phyloP scores from a whole-genome alignment of 2,329 filamentous ascomycete genomes.

The Plenodomus tracheiphilus region DNA sequence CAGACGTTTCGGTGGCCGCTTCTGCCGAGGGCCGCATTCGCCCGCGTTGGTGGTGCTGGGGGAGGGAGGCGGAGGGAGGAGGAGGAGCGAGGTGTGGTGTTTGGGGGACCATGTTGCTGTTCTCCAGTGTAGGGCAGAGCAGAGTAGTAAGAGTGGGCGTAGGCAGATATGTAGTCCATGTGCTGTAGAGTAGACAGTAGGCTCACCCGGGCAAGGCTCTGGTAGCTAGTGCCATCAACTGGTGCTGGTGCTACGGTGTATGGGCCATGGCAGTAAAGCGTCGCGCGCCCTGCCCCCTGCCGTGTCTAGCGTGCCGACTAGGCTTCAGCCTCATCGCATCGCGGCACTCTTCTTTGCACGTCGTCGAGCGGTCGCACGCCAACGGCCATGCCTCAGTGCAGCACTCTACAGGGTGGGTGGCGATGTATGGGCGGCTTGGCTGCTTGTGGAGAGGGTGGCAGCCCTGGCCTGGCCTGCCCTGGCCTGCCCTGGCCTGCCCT shows the following conservation, averaged over 20 bases:
- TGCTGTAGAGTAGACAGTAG: no score
- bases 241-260: no score
- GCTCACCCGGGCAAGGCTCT: no score
- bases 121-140: no score
- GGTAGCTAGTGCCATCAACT: no score
- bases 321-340: conserved; percentile 35
- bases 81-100: conserved; percentile 1
- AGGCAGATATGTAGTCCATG: neutral
- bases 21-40: conserved; percentile 22
- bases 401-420: no score
- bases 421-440: no score
- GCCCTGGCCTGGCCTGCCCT: no score
- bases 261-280: neutral
- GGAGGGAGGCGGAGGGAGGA: neutral
- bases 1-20: conserved; percentile 29
- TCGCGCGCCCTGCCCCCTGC: conserved; percentile 14
- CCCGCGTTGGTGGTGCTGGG: conserved; percentile 6
- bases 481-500: no score
- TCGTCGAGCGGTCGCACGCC: conserved; percentile 3
- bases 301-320: conserved; percentile 34
- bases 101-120: neutral
- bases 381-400: no score
- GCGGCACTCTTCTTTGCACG: conserved; percentile 29
- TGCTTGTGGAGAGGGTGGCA: no score
- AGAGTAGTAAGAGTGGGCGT: neutral